These are phyloP conservation scores for Taiozyma sp. DNA, from an alignment of 1,139 yeast genomes.

Conservation along the genomic window DNA sequence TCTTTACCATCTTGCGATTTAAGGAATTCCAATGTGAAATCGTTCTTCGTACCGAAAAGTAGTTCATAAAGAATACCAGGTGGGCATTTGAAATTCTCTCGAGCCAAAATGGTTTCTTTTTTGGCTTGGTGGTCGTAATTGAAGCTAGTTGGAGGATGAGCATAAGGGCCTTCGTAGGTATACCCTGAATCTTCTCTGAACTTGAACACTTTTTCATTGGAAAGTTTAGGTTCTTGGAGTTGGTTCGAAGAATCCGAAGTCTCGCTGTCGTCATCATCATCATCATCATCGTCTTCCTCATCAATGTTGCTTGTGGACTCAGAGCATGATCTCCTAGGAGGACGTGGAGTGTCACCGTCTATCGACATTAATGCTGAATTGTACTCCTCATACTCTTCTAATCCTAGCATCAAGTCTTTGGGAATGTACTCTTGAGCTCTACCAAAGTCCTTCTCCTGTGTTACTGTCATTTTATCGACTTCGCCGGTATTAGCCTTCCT, in stretches of 20 bases:
- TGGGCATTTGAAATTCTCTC: conserved; percentile 64
- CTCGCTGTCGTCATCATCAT: conserved; percentile 19
- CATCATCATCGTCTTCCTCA: conserved; percentile 24
- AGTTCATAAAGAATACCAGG: conserved; percentile 69
- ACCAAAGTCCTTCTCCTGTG: background rate
- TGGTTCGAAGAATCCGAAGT: conserved; percentile 8
- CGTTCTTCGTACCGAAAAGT: conserved; percentile 63
- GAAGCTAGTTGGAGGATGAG: conserved; percentile 43
- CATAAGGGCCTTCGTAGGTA: conserved; percentile 40
- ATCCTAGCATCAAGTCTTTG: conserved; percentile 4
- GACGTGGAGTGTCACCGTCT: conserved; percentile 30
- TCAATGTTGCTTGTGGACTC: conserved; percentile 19
- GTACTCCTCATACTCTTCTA: conserved; percentile 10
- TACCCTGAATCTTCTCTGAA: conserved; percentile 32
- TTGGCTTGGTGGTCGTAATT: conserved; percentile 46
- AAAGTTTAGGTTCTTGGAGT: conserved; percentile 8
- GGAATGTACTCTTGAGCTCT: conserved; percentile 1
- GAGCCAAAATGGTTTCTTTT: conserved; percentile 51
- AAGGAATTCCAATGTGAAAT: conserved; percentile 47
- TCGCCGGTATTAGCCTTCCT: conserved; percentile 37
- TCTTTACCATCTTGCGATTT: conserved; percentile 69
- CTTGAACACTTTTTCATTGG: conserved; percentile 25
- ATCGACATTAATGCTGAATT: conserved; percentile 34
- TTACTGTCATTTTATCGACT: background rate
- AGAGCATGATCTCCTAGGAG: conserved; percentile 6